phyloP scores from a whole-genome alignment of 306 rosid genomes.

The Dalbergia oliveri region DNA sequence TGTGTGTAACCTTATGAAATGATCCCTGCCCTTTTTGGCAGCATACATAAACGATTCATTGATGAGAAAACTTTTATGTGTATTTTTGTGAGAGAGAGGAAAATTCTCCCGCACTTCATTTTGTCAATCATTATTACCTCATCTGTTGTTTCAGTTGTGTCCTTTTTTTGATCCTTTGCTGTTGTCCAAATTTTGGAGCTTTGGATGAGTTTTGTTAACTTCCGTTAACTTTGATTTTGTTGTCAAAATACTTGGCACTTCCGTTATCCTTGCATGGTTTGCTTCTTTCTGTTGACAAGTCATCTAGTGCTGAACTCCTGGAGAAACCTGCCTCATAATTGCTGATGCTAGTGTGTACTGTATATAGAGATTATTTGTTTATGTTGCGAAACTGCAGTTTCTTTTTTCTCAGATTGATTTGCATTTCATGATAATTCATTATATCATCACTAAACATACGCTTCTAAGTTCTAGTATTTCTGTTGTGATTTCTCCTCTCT shows the following conservation, averaged over 20 bases:
- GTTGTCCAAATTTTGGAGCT: not conserved
- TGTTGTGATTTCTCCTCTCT: not conserved
- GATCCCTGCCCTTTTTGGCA: constrained; percentile 33
- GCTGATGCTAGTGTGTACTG: constrained; percentile 6
- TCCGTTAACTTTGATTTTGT: not conserved
- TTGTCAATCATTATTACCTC: constrained; percentile 27
- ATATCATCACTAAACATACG: constrained; percentile 10
- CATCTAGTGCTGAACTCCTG: not conserved
- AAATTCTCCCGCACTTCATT: constrained; percentile 53
- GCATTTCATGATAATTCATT: not conserved
- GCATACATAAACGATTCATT: constrained; percentile 42
- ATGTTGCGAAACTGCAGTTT: not conserved
- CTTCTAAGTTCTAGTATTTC: not conserved
- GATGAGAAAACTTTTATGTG: constrained; percentile 31
- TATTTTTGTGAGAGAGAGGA: constrained; percentile 49
- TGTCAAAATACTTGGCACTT: no score
- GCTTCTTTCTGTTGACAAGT: constrained; percentile 25
- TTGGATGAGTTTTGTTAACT: not conserved
- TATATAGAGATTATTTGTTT: not conserved
- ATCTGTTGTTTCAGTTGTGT: constrained; percentile 18
- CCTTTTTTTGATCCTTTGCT: not conserved
- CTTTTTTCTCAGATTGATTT: constrained; percentile 1
- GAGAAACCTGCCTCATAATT: constrained; percentile 28
- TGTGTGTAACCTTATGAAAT: constrained; percentile 39
- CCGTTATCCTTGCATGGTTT: not conserved